phyloP scores from a whole-genome alignment of 73 alveolate genomes.

The Paraurostyla sp. region DNA sequence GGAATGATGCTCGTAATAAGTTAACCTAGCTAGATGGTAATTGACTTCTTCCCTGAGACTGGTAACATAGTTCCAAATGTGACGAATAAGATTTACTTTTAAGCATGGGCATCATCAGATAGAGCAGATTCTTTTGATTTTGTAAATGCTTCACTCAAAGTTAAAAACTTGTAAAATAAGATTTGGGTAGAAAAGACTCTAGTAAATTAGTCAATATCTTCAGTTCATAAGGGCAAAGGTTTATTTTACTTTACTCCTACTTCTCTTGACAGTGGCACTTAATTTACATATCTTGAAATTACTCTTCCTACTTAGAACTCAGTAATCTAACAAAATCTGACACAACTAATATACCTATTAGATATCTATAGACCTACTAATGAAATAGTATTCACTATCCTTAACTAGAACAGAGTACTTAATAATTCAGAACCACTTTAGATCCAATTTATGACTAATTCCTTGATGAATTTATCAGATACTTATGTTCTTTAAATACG shows the following conservation, averaged over 20 bases:
- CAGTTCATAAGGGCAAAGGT: background rate
- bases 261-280: too few relatives aligned
- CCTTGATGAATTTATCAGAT: background rate
- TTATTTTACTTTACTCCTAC: background rate
- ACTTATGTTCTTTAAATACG: background rate
- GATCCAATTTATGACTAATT: background rate
- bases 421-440: background rate
- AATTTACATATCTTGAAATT: too few relatives aligned
- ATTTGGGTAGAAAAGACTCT: too few relatives aligned
- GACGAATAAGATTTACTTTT: background rate
- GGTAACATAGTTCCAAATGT: background rate
- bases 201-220: too few relatives aligned
- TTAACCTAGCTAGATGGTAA: background rate
- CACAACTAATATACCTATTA: too few relatives aligned
- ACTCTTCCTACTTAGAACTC: too few relatives aligned
- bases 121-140: background rate
- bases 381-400: background rate
- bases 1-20: background rate
- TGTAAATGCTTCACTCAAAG: background rate
- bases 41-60: constrained; percentile 2
- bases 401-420: background rate
- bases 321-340: too few relatives aligned
- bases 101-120: background rate
- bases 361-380: too few relatives aligned
- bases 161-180: too few relatives aligned